Percentiles rank a stretch among this genome's conserved stretches.
phyloP scores from a whole-genome alignment of 331 rosid species.

The Malus hybrid region DNA sequence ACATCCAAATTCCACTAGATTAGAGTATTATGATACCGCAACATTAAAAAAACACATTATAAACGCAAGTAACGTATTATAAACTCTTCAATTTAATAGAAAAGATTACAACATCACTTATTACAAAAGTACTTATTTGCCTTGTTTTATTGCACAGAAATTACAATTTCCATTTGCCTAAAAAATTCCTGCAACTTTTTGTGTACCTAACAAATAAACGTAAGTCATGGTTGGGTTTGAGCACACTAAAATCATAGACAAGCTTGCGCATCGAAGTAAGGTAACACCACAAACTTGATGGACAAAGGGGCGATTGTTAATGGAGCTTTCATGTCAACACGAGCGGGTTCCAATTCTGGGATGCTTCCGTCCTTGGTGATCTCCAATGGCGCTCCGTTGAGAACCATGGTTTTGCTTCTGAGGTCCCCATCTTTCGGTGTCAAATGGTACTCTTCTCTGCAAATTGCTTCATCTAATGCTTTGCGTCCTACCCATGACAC shows the following conservation, averaged over 20 bases:
- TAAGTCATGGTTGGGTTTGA: background rate
- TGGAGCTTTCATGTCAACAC: constrained; percentile 32
- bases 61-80: background rate
- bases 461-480: constrained; percentile 45
- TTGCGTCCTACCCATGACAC: constrained; percentile 80
- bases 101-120: background rate
- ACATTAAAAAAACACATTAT: no score
- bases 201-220: background rate
- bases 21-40: no score
- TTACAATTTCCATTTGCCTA: constrained; percentile 43
- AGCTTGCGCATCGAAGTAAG: constrained; percentile 85
- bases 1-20: no score
- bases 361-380: constrained; percentile 51
- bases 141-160: constrained; percentile 18
- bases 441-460: constrained; percentile 81
- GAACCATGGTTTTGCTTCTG: constrained; percentile 60
- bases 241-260: constrained; percentile 34
- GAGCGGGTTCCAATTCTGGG: constrained; percentile 54
- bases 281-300: constrained; percentile 65
- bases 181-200: background rate
- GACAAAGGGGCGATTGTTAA: constrained; percentile 48
- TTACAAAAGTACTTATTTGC: background rate
- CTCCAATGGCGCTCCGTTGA: constrained; percentile 67
- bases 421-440: constrained; percentile 50
- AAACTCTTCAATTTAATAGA: background rate